A percentile compares a stretch with the other conserved stretches of the same genome.
These are phyloP conservation scores for Obba rivulosa DNA, from an alignment of 768 basidiomycete species.

Conservation along the genomic window DNA sequence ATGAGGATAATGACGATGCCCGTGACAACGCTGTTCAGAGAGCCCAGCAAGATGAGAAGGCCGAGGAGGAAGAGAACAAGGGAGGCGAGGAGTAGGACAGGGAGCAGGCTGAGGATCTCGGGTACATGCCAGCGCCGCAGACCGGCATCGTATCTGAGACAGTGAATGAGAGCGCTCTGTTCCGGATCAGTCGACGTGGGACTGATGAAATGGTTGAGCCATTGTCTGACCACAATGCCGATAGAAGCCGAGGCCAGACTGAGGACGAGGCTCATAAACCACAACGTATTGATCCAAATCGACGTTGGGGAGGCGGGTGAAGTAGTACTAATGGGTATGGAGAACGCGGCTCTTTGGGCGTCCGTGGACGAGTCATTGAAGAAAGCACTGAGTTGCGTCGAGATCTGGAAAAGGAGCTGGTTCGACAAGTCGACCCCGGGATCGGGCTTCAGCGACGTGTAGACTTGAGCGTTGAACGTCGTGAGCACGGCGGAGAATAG, in stretches of 20 bases:
- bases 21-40: conserved; percentile 9
- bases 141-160: too few relatives aligned
- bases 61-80: conserved; percentile 15
- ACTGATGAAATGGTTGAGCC: conserved; percentile 15
- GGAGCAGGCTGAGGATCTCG: conserved; percentile 1
- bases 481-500: conserved; percentile 6
- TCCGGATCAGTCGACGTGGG: not conserved
- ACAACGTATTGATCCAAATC: conserved; percentile 16
- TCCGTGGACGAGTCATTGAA: not conserved
- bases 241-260: conserved; percentile 18
- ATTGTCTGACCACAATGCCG: conserved; percentile 21
- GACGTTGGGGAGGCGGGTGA: not conserved
- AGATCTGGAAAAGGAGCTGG: conserved; percentile 7
- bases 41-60: conserved; percentile 17
- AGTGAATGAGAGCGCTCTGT: too few relatives aligned
- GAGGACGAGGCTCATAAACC: conserved; percentile 19
- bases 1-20: conserved; percentile 10
- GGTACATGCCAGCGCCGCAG: too few relatives aligned
- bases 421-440: not conserved
- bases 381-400: conserved; percentile 3
- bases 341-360: not conserved
- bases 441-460: conserved; percentile 7
- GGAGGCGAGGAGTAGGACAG: conserved; percentile 12
- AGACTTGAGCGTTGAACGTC: conserved; percentile 2
- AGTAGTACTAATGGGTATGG: not conserved